Percentiles rank a stretch among this genome's conserved stretches.
These are phyloP conservation scores for Astragalus glycyphyllos DNA, from an alignment of 306 rosid species.

Conservation along the genomic window DNA sequence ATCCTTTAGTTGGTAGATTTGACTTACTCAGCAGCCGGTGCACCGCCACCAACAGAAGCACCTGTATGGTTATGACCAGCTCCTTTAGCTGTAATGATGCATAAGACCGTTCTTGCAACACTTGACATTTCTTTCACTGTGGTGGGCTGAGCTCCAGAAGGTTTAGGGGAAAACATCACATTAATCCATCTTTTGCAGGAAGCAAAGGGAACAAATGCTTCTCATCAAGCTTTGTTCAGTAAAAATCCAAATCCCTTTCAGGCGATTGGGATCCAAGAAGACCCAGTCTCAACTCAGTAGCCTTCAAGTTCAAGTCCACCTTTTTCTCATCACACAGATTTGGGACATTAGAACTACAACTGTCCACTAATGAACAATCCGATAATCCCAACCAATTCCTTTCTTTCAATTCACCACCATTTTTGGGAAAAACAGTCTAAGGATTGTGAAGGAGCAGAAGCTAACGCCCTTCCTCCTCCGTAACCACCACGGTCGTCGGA, in stretches of 20 bases:
- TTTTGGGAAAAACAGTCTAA: constrained; percentile 65
- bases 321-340: constrained; percentile 68
- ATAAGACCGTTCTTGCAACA: constrained; percentile 66
- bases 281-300: constrained; percentile 90
- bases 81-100: constrained; percentile 65
- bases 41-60: constrained; percentile 57
- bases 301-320: constrained; percentile 74
- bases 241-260: constrained; percentile 59
- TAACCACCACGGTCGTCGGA: constrained; percentile 66
- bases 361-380: constrained; percentile 93
- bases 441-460: constrained; percentile 61
- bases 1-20: constrained; percentile 7
- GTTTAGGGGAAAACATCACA: constrained; percentile 65
- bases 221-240: constrained; percentile 68
- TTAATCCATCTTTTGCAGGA: constrained; percentile 81
- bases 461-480: constrained; percentile 73
- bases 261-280: constrained; percentile 96
- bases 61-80: constrained; percentile 52
- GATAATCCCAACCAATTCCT: constrained; percentile 86
- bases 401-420: constrained; percentile 71
- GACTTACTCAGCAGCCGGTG: constrained; percentile 91
- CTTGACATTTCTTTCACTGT: constrained; percentile 60
- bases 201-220: constrained; percentile 83
- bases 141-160: constrained; percentile 65
- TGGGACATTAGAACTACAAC: constrained; percentile 67